These are phyloP conservation scores for Cryphonectria japonica DNA, from an alignment of 2,329 filamentous ascomycete genomes.

Conservation along the genomic window DNA sequence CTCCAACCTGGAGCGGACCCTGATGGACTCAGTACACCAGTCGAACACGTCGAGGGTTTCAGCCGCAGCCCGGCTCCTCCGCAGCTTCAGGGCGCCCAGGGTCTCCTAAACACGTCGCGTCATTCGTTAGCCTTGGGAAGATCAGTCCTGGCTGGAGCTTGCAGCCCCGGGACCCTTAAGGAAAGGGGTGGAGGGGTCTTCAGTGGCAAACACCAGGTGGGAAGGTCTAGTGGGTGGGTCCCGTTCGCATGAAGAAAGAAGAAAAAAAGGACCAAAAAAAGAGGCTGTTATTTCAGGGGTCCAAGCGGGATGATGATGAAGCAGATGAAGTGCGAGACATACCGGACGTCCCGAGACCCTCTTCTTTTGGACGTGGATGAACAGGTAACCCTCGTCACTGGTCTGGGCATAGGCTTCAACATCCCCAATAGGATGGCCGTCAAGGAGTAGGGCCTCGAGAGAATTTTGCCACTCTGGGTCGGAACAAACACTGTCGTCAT, in stretches of 20 bases:
- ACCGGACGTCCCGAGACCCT: conserved; percentile 71
- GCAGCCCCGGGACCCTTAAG: neutral
- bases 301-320: conserved; percentile 10
- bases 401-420: conserved; percentile 65
- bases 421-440: conserved; percentile 51
- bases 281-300: conserved; percentile 5
- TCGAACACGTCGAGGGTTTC: conserved; percentile 68
- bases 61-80: conserved; percentile 51
- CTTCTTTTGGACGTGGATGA: conserved; percentile 67
- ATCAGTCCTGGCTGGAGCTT: conserved; percentile 10
- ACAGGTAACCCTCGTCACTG: conserved; percentile 55
- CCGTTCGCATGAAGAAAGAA: neutral
- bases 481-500: conserved; percentile 57
- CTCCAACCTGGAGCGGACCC: conserved; percentile 50
- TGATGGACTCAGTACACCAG: conserved; percentile 67
- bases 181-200: neutral
- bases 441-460: conserved; percentile 60
- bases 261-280: neutral
- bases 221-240: neutral
- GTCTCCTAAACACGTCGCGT: conserved; percentile 58
- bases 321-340: conserved; percentile 37
- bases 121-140: conserved; percentile 4
- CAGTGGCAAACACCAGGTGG: neutral
- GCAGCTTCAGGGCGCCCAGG: conserved; percentile 66
- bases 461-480: conserved; percentile 70